Conservation (phyloP, 164 flowering plant genomes). For the Houttuynia cordata region DNA sequence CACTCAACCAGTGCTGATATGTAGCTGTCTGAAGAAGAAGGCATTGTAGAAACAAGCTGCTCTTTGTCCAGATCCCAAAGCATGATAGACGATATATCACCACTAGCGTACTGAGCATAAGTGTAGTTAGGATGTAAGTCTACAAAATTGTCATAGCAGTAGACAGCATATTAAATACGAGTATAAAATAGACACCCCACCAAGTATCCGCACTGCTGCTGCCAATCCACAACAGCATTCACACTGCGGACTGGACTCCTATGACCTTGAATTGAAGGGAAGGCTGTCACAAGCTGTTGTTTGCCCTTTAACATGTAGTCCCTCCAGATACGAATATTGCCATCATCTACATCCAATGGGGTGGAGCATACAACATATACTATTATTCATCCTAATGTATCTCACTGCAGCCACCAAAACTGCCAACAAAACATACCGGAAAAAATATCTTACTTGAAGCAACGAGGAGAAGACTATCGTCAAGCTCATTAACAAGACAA, state of each 20-base stretch:
- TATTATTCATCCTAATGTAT: slow-evolving; percentile 5
- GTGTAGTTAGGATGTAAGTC: slow-evolving; percentile 2
- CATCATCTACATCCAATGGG: slow-evolving; percentile 53
- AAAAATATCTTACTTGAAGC: slow-evolving; percentile 68
- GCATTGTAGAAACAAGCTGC: slow-evolving; percentile 57
- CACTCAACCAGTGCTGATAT: slow-evolving; percentile 71
- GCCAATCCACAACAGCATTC: slow-evolving; percentile 97
- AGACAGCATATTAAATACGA: not conserved
- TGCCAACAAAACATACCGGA: slow-evolving; percentile 11
- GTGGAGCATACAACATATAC: not conserved
- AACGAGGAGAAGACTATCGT: slow-evolving; percentile 91
- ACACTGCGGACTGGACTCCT: slow-evolving; percentile 60
- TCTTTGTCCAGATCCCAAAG: slow-evolving; percentile 95
- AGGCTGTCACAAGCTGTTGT: slow-evolving; percentile 89
- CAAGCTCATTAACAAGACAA: slow-evolving; percentile 88
- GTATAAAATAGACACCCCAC: slow-evolving; percentile 19
- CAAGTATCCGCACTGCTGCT: slow-evolving; percentile 93
- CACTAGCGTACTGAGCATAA: slow-evolving; percentile 61
- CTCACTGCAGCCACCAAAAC: slow-evolving; percentile 6
- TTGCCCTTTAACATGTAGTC: slow-evolving; percentile 50
- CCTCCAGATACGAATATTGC: slow-evolving; percentile 86
- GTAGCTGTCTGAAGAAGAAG: slow-evolving; percentile 63
- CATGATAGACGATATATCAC: slow-evolving; percentile 77
- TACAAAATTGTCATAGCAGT: not conserved
- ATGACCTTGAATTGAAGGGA: slow-evolving; percentile 83